Conservation (phyloP, 1,284 basidiomycete species). For the Pseudomicrostroma phylloplanum region DNA sequence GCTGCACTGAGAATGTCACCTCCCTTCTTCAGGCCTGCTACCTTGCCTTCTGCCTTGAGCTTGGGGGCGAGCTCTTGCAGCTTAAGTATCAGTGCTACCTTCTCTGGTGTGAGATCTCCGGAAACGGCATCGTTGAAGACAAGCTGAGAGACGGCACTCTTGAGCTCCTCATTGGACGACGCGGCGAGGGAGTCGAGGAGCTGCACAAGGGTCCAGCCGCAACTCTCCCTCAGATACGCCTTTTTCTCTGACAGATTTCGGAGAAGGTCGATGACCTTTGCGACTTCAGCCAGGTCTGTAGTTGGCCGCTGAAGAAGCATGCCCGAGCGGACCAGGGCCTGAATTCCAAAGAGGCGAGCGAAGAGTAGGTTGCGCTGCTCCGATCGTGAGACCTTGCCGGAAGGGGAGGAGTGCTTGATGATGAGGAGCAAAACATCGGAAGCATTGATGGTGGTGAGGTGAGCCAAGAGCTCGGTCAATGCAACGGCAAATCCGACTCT, state of each 20-base stretch:
- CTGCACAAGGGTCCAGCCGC: conserved; percentile 73
- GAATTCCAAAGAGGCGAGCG: conserved; percentile 83
- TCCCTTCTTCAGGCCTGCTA: conserved; percentile 33
- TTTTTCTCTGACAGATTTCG: conserved; percentile 71
- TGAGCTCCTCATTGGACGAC: neutral
- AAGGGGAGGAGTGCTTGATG: conserved; percentile 33
- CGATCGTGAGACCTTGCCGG: conserved; percentile 63
- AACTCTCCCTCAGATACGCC: conserved; percentile 84
- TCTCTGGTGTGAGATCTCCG: conserved; percentile 74
- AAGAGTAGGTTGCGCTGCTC: conserved; percentile 90
- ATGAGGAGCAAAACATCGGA: conserved; percentile 37
- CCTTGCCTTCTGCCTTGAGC: neutral
- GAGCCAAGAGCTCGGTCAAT: conserved; percentile 81
- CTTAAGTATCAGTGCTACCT: conserved; percentile 70
- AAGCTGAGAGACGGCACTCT: neutral
- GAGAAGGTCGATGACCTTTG: conserved; percentile 63
- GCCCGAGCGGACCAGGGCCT: conserved; percentile 51
- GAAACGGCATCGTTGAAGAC: neutral
- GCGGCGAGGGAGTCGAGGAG: conserved; percentile 16
- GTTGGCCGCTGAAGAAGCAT: conserved; percentile 65
- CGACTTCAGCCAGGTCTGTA: conserved; percentile 59
- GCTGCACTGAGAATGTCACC: conserved; percentile 61
- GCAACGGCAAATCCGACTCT: conserved; percentile 91
- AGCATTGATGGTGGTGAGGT: conserved; percentile 71
- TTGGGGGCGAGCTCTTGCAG: conserved; percentile 47